Evolutionary conservation across 176 grass and related monocot species (phyloP), one percentile per base, ranked within the genome.

Genomic region (Puccinellia tenuiflora): DNA sequence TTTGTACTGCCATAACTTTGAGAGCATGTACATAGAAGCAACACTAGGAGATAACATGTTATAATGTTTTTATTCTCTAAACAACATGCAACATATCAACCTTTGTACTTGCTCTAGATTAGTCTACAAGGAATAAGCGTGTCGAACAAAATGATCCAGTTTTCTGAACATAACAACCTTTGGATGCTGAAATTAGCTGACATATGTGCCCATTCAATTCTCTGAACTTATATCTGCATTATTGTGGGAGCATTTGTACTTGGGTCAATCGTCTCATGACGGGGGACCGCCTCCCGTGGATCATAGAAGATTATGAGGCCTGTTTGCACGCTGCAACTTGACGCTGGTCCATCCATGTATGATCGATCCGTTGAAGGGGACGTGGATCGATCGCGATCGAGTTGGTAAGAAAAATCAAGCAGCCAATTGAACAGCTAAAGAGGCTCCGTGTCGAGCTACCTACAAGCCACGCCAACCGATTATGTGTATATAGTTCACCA

Each of bases 301-400:
- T 60, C 33, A 24, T 78, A 61, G 60, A 5, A 43, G 69, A 73
- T 73, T 73, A 71, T 73, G 40, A 47, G 69, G 56, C 39, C 39
- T 63, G 76, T 79, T 79, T 79, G 54, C 25, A 31, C 31, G 77
- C 26, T 79, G 77, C 57, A 79, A 63, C 38, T 79, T 47, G 57
- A 14, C 9, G 42, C 18, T 79, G 76, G 56, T 79, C 75, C 56
- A 62, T 29, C 40, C 40, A 26, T 71, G 22, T 43, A 45, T 61
- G 37, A 78, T 78, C 48, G 48, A 76, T 76, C 17, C 17, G 42
- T 63, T n/a, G 57, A 79, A 61, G 57, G 39, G 18, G 39, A 33
- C 57, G 40, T 79, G 25, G 17, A 45, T 35, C 5, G 29, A 71
- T 26, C 22, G 68, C 22, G n/a, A 6, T 38, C 35, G 20, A 76